A percentile compares a stretch with the other conserved stretches of the same genome.
Evolutionary conservation across 2,329 filamentous ascomycete species (phyloP).

Genomic region (Penicillium hesseltinei): DNA sequence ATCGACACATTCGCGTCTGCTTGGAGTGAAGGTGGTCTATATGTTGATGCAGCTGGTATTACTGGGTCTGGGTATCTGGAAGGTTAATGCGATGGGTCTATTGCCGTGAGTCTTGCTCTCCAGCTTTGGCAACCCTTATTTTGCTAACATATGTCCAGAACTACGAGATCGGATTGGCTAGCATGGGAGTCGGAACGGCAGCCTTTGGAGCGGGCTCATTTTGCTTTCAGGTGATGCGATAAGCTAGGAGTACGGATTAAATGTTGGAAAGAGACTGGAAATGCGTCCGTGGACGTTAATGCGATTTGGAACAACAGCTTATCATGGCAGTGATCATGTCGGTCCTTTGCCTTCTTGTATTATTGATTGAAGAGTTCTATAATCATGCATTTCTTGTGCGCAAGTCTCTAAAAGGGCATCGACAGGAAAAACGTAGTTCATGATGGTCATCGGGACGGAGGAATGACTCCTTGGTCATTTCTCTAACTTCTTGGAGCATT

Average conservation of each 20-base stretch:
- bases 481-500: background rate
- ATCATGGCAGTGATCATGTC: background rate
- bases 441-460: background rate
- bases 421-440: background rate
- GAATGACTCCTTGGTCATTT: background rate
- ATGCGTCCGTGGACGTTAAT: background rate
- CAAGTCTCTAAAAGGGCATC: background rate
- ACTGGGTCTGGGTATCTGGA: conserved; percentile 86
- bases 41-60: conserved; percentile 82
- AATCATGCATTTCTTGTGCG: background rate
- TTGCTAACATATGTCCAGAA: conserved; percentile 53
- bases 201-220: conserved; percentile 64
- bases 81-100: conserved; percentile 93
- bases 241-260: background rate
- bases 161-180: conserved; percentile 94
- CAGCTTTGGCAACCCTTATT: background rate
- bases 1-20: conserved; percentile 67
- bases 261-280: background rate
- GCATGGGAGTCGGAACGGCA: conserved; percentile 83
- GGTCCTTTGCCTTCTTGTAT: background rate
- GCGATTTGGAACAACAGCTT: background rate
- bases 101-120: conserved; percentile 66
- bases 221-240: conserved; percentile 50
- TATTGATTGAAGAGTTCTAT: conserved; percentile 1
- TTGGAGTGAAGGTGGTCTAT: conserved; percentile 84